Conservation (phyloP, 768 basidiomycete species). For the Pholiota molesta region DNA sequence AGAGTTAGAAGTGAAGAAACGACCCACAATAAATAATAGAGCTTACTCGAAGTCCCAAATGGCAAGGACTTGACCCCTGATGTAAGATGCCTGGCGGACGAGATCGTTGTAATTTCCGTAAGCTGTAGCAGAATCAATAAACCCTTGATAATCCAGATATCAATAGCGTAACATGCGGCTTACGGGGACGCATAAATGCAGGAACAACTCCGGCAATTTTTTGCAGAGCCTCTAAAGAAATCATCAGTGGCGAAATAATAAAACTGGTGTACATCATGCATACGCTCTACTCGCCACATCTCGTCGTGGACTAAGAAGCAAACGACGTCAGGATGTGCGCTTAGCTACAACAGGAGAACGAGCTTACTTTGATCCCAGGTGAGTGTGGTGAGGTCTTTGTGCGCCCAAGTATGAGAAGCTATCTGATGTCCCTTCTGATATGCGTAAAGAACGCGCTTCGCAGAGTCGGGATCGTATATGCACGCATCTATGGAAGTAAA, state of each 20-base stretch:
- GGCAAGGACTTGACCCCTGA: constrained; percentile 39
- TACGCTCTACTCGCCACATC: constrained; percentile 49
- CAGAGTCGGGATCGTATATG: constrained; percentile 38
- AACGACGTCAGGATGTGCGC: neutral
- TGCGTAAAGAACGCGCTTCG: constrained; percentile 38
- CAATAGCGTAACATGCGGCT: constrained; percentile 8
- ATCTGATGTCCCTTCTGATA: constrained; percentile 45
- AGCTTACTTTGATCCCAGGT: constrained; percentile 42
- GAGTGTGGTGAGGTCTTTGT: constrained; percentile 40
- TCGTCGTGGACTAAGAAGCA: constrained; percentile 41
- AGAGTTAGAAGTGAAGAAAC: neutral
- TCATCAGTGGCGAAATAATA: neutral
- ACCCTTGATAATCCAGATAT: neutral
- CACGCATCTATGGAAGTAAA: constrained; percentile 32
- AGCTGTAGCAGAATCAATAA: constrained; percentile 24
- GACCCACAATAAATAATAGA: neutral
- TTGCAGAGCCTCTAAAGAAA: constrained; percentile 37
- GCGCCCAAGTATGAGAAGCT: constrained; percentile 49
- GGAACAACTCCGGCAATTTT: constrained; percentile 46
- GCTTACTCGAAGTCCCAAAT: constrained; percentile 44
- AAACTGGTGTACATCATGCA: constrained; percentile 11
- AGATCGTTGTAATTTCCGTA: constrained; percentile 51
- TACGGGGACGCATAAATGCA: constrained; percentile 53
- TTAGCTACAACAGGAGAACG: neutral
- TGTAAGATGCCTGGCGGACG: constrained; percentile 39